Evolutionary conservation across 2,329 filamentous ascomycete genomes (phyloP).

Genomic region (Xylaria sp.): DNA sequence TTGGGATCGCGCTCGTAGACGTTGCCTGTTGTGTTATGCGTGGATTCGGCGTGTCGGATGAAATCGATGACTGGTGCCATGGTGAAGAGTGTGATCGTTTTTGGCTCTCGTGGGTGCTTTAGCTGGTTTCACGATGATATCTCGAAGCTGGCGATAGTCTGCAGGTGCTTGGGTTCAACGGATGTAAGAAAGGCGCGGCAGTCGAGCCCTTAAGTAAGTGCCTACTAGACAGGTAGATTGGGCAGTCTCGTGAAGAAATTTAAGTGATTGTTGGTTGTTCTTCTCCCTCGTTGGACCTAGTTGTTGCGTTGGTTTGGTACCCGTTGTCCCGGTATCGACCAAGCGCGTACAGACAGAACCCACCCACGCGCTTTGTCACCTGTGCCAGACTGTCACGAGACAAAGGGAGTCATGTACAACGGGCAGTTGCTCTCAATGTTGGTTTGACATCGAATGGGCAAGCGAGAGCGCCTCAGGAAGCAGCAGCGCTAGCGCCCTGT

Average conservation of each 20-base stretch:
- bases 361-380: neutral
- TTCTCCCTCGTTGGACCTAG: neutral
- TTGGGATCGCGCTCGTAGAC: conserved; percentile 76
- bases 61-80: conserved; percentile 69
- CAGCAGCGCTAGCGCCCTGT: neutral
- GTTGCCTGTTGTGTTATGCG: conserved; percentile 77
- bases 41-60: conserved; percentile 78
- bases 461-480: neutral
- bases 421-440: neutral
- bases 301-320: conserved; percentile 1
- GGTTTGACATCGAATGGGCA: neutral
- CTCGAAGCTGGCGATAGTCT: neutral
- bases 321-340: neutral
- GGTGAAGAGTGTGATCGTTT: neutral
- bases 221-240: neutral
- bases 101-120: neutral
- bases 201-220: neutral
- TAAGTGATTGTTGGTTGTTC: neutral
- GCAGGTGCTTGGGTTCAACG: neutral
- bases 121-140: neutral
- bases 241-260: neutral
- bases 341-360: neutral
- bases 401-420: neutral
- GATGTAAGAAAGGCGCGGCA: neutral
- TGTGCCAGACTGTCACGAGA: neutral